These are phyloP conservation scores for Phaseolus lunatus DNA, from an alignment of 306 rosid species.

Conservation along the genomic window DNA sequence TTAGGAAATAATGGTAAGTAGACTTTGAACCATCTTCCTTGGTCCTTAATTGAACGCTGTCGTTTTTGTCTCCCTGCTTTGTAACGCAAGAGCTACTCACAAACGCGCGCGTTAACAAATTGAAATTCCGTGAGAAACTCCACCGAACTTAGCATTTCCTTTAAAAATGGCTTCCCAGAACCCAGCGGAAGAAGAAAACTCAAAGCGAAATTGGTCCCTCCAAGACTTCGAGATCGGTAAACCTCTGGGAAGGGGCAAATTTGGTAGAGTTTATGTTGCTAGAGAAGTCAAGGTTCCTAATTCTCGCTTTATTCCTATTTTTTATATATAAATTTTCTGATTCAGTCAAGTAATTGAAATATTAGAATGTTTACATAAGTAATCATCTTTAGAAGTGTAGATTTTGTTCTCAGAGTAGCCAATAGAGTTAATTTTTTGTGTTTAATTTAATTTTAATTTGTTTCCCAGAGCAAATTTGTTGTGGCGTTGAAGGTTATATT, in stretches of 20 bases:
- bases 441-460: neutral
- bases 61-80: neutral
- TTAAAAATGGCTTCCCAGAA: neutral
- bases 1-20: no score
- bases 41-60: neutral
- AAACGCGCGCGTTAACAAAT: neutral
- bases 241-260: constrained; percentile 89
- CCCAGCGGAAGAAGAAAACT: constrained; percentile 23
- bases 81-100: no score
- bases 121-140: neutral
- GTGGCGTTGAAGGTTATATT: constrained; percentile 82
- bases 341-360: neutral
- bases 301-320: neutral
- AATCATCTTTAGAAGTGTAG: neutral
- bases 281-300: constrained; percentile 67
- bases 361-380: no score
- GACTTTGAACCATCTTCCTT: no score
- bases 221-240: constrained; percentile 82
- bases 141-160: neutral
- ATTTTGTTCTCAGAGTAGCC: neutral
- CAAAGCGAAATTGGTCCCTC: constrained; percentile 65
- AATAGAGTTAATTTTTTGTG: neutral
- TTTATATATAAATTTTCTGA: neutral
- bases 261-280: constrained; percentile 87
- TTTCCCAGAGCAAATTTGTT: constrained; percentile 63